Base-by-base conservation (phyloP, 768 basidiomycete genomes). In the Austroboletus eburneus region DNA sequence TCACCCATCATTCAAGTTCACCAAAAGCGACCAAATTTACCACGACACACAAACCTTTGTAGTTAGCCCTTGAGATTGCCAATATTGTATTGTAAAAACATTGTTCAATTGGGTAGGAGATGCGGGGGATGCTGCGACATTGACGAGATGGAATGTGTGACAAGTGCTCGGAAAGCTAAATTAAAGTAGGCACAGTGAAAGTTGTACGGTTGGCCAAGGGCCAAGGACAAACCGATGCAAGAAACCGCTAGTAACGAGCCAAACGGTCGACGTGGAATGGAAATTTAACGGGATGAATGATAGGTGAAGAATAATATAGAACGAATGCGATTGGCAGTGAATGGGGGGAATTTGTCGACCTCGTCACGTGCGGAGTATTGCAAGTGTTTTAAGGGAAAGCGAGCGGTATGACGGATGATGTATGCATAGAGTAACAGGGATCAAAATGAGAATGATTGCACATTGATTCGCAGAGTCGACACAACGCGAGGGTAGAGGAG, bases 221-320 rank as follows among this genome's bases (percentile, higher is more conserved):
- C 41, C 21, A 30, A 43, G 20, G 50, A 62, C 62, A 53, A 61
- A 59, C 59, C 57, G 53, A 57, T 45, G 57, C 62, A 68, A 66
- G 51, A 58, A 62, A 61, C 56, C 60, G 54, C 63, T 58, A 58
- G 65, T 52, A 57, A 67, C 65, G 62, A 52, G 57, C 59, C 63
- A 59, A 59, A 58, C 55, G 59, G 61, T 61, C 70, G 61, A 69
- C 66, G 67, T 59, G 56, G 62, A 57, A 51, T 48, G 56, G 57
- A 50, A 44, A 52, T 49, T 54, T 54, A 66, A 73, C 69, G 70
- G 72, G 72, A 73, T 69, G 75, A 81, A 87, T 84, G n/a, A n/a
- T n/a, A 85, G 75, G 72, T 83, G 83, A 85, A 79, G 77, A 87
- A 87, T 87, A 87, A 88, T 79, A 80, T 73, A 79, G 73, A 74